A percentile compares a stretch with the other conserved stretches of the same genome.
Evolutionary conservation across 257 asterid species (phyloP).

Genomic region (Hygrophila difformis): DNA sequence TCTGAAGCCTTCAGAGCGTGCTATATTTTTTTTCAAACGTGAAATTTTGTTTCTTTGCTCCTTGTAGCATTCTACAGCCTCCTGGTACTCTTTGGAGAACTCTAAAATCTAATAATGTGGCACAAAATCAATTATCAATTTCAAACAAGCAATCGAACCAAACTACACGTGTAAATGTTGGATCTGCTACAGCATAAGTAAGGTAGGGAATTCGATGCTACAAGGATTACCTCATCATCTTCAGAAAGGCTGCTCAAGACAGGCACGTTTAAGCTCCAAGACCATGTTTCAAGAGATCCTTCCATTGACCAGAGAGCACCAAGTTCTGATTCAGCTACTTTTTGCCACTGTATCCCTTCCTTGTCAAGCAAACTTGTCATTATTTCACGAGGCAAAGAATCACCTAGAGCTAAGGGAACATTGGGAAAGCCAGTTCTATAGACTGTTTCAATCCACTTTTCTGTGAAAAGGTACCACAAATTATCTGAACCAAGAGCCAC

Average conservation of each 20-base stretch:
- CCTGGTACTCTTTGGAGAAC: conserved; percentile 65
- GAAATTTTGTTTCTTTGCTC: conserved; percentile 84
- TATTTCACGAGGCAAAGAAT: conserved; percentile 67
- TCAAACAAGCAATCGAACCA: not conserved
- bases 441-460: conserved; percentile 81
- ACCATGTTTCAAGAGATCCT: conserved; percentile 98
- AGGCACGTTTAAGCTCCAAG: conserved; percentile 98
- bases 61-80: conserved; percentile 70
- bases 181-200: not conserved
- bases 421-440: conserved; percentile 86
- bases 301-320: conserved; percentile 93
- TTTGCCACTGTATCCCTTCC: conserved; percentile 83
- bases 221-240: not conserved
- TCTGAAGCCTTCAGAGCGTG: conserved; percentile 82
- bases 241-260: conserved; percentile 70
- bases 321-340: conserved; percentile 73
- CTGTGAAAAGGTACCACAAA: conserved; percentile 97
- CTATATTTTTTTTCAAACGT: conserved; percentile 71
- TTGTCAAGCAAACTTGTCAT: conserved; percentile 62
- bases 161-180: not conserved
- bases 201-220: not conserved
- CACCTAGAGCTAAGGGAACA: conserved; percentile 62
- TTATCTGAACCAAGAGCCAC: conserved; percentile 97
- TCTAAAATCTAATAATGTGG: conserved; percentile 36
- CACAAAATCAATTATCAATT: not conserved